A percentile compares a stretch with the other conserved stretches of the same genome.
Evolutionary conservation across 1,139 yeast genomes (phyloP).

Genomic region (Yamadazyma jaroonii): DNA sequence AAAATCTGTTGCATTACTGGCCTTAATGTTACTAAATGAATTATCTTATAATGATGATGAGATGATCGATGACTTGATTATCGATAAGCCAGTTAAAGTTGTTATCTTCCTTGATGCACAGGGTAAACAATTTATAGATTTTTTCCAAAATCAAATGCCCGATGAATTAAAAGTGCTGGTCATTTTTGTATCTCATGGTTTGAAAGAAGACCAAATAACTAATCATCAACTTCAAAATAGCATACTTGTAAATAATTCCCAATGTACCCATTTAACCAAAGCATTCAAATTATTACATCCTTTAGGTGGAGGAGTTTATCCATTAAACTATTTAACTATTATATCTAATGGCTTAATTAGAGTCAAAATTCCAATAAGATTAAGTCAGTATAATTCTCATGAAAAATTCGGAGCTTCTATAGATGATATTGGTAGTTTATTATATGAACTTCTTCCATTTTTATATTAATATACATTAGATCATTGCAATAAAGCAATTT

Average conservation of each 20-base stretch:
- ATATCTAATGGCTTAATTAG: slow-evolving; percentile 25
- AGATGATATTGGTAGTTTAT: slow-evolving; percentile 15
- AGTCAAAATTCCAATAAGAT: slow-evolving; percentile 22
- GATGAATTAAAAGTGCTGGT: slow-evolving; percentile 10
- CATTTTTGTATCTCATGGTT: slow-evolving; percentile 15
- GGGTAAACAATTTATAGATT: slow-evolving; percentile 25
- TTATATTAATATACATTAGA: slow-evolving; percentile 8
- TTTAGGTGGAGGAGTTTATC: slow-evolving; percentile 51
- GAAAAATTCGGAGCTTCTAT: slow-evolving; percentile 16
- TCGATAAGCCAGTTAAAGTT: slow-evolving; percentile 12
- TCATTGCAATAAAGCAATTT: slow-evolving; percentile 39
- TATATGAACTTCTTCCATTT: slow-evolving; percentile 21
- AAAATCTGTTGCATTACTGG: slow-evolving; percentile 2
- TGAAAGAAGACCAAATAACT: slow-evolving; percentile 2
- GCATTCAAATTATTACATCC: slow-evolving; percentile 40
- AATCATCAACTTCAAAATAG: slow-evolving; percentile 3
- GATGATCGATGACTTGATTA: slow-evolving; percentile 7
- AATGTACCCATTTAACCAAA: slow-evolving; percentile 22
- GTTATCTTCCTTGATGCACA: slow-evolving; percentile 28
- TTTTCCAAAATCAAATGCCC: slow-evolving; percentile 7
- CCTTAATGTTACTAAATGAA: slow-evolving; percentile 4
- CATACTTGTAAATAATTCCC: slow-evolving; percentile 8
- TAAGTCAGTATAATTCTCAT: slow-evolving; percentile 12
- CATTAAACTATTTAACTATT: slow-evolving; percentile 38
- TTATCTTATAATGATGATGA: slow-evolving; percentile 5